Base-by-base conservation (phyloP, 2,329 filamentous ascomycete species). In the Penicillium sp. region DNA sequence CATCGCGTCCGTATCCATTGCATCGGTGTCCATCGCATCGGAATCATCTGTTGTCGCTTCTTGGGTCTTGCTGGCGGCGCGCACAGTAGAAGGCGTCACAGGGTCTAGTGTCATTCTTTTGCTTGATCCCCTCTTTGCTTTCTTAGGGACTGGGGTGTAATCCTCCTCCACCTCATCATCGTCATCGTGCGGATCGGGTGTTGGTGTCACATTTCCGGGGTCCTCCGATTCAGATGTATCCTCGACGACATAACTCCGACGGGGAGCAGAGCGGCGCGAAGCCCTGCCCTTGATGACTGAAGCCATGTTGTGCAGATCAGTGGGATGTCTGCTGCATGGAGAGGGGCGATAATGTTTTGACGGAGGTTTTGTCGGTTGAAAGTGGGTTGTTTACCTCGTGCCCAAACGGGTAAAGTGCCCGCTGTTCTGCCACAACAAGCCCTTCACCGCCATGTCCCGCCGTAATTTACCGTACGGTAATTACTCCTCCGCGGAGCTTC, bases 161-260 rank as follows among this genome's bases (percentile, higher is more conserved):
- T 96, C 90, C 50, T 93, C 90, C 29, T 88, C 81, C 29, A 81
- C 83, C 17, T 84, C 81, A 35, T 85, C 79, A 59, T 84, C 81
- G 68, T 84, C 81, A 61, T 82, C 67, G 49, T 69, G 69, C 50
- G 71, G 68, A 40, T 74, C 74, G 23, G 69, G 80, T 23, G 73
- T 76, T 40, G 75, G 74, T 48, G 78, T 78, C 41, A 75, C 71
- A 62, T 77, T 78, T 67, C 84, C 79, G 40, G 82, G 76, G 54
- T 85, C 80, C 62, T 89, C 86, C 56, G 91, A 89, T 58, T 95
- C 91, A 42, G 93, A 91, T 25, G 86, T 84, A 21, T 85, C 91
- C 64, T 95, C 91, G 59, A 93, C 79, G 48, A 95, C 82, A 50
- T 89, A 85, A 67, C 87, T 89, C 67, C 88, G 86, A 70, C 91